Percentiles rank a stretch among this genome's conserved stretches.
phyloP scores from a whole-genome alignment of 352 stramenopile species.

The Globisporangium nagaii region DNA sequence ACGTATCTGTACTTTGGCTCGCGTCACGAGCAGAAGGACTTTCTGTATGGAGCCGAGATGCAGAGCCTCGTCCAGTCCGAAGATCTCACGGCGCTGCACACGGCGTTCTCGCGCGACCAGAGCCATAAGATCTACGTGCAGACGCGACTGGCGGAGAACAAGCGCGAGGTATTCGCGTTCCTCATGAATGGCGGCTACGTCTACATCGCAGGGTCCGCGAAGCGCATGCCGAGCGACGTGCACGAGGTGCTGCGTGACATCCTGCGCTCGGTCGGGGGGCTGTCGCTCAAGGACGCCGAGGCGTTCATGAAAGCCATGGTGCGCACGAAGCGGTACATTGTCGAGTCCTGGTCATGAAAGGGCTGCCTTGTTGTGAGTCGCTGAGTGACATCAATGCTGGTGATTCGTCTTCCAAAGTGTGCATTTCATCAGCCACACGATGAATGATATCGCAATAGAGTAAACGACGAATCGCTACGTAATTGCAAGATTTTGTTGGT shows the following conservation, averaged over 20 bases:
- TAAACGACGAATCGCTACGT: too few relatives aligned
- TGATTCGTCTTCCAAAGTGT: too few relatives aligned
- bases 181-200: slow-evolving; percentile 65
- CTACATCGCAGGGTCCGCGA: slow-evolving; percentile 88
- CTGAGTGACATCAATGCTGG: too few relatives aligned
- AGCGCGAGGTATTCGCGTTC: slow-evolving; percentile 61
- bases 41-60: slow-evolving; percentile 84
- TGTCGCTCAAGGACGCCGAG: slow-evolving; percentile 61
- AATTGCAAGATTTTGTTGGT: too few relatives aligned
- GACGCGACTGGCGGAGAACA: slow-evolving; percentile 79
- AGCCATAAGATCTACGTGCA: slow-evolving; percentile 91
- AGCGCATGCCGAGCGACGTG: slow-evolving; percentile 90
- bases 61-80: slow-evolving; percentile 32
- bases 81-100: slow-evolving; percentile 68
- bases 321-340: slow-evolving; percentile 76
- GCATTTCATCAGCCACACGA: too few relatives aligned
- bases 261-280: slow-evolving; percentile 63
- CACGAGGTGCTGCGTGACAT: slow-evolving; percentile 87
- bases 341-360: slow-evolving; percentile 86
- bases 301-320: slow-evolving; percentile 68
- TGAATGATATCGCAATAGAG: too few relatives aligned
- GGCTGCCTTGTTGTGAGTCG: too few relatives aligned
- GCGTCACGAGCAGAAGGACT: slow-evolving; percentile 84
- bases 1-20: slow-evolving; percentile 87
- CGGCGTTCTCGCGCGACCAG: slow-evolving; percentile 89